Evolutionary conservation across 2,329 filamentous ascomycete species (phyloP).

Genomic region (Alternaria solani): DNA sequence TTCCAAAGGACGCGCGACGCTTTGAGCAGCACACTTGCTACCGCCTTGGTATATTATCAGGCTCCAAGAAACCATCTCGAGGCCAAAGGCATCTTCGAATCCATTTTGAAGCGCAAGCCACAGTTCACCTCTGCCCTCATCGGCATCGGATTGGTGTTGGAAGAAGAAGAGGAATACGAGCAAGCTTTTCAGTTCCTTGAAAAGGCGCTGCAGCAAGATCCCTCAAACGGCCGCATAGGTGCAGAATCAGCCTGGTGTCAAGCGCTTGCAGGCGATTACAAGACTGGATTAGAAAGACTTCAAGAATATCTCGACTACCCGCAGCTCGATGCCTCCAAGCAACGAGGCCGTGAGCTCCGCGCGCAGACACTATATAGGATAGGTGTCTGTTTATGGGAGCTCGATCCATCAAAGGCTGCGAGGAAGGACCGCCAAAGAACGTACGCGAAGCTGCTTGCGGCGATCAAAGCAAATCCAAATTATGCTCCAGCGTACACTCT

Average conservation of each 20-base stretch:
- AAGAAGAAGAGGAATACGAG: conserved; percentile 89
- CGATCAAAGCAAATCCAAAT: conserved; percentile 85
- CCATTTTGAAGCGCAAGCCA: conserved; percentile 77
- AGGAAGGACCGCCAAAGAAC: conserved; percentile 82
- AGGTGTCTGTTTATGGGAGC: conserved; percentile 85
- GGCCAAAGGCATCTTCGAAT: conserved; percentile 84
- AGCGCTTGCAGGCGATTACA: conserved; percentile 79
- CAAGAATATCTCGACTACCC: conserved; percentile 68
- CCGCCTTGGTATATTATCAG: conserved; percentile 89
- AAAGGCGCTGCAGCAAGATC: conserved; percentile 76
- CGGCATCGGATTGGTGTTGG: conserved; percentile 87
- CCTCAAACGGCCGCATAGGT: conserved; percentile 77
- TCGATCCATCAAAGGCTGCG: conserved; percentile 75
- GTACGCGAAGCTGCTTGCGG: conserved; percentile 82
- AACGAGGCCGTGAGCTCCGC: conserved; percentile 73
- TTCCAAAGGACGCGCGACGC: conserved; percentile 71
- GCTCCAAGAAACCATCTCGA: conserved; percentile 89
- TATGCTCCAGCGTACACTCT: conserved; percentile 91
- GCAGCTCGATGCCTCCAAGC: conserved; percentile 68
- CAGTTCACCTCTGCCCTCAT: conserved; percentile 83
- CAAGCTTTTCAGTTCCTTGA: conserved; percentile 82
- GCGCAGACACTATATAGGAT: conserved; percentile 87
- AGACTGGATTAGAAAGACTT: conserved; percentile 72
- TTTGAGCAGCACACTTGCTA: conserved; percentile 79
- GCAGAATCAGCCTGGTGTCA: conserved; percentile 94